Conservation (phyloP, 371 early-diverging fungal species). For the Apophysomyces elegans region DNA sequence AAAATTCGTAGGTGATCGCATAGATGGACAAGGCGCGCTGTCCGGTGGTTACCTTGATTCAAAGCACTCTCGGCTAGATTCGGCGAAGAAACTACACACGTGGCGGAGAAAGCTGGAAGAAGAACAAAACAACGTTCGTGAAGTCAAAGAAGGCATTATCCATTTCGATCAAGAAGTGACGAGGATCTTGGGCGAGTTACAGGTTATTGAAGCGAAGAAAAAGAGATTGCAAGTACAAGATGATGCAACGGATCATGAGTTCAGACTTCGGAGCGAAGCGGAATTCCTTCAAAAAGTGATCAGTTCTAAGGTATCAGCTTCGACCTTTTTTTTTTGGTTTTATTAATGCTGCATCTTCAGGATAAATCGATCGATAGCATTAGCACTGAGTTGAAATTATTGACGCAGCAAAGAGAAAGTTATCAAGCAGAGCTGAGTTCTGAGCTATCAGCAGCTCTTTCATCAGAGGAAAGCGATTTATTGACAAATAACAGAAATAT, state of each 20-base stretch:
- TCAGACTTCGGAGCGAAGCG: slow-evolving; percentile 60
- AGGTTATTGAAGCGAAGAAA: slow-evolving; percentile 51
- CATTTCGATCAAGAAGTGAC: slow-evolving; percentile 78
- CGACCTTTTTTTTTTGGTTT: neutral
- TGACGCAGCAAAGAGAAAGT: slow-evolving; percentile 61
- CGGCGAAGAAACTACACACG: slow-evolving; percentile 55
- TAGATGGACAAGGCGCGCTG: slow-evolving; percentile 92
- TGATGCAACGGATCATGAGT: slow-evolving; percentile 56
- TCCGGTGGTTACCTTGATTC: slow-evolving; percentile 91
- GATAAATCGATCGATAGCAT: slow-evolving; percentile 44
- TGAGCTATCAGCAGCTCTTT: slow-evolving; percentile 56
- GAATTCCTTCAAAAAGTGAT: slow-evolving; percentile 51
- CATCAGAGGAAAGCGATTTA: slow-evolving; percentile 56
- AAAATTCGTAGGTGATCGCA: slow-evolving; percentile 74
- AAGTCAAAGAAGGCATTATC: slow-evolving; percentile 55
- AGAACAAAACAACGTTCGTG: slow-evolving; percentile 48
- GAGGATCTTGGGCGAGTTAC: slow-evolving; percentile 51
- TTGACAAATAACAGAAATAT: slow-evolving; percentile 52
- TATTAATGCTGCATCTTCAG: slow-evolving; percentile 23
- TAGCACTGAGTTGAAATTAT: slow-evolving; percentile 34
- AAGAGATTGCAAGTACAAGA: slow-evolving; percentile 54
- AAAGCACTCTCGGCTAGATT: slow-evolving; percentile 77
- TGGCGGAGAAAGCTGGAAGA: slow-evolving; percentile 49
- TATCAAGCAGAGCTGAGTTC: slow-evolving; percentile 63
- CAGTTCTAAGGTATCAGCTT: slow-evolving; percentile 40